Base-by-base conservation (phyloP, 176 grass and related monocot genomes). In the Carex myosuroides region DNA sequence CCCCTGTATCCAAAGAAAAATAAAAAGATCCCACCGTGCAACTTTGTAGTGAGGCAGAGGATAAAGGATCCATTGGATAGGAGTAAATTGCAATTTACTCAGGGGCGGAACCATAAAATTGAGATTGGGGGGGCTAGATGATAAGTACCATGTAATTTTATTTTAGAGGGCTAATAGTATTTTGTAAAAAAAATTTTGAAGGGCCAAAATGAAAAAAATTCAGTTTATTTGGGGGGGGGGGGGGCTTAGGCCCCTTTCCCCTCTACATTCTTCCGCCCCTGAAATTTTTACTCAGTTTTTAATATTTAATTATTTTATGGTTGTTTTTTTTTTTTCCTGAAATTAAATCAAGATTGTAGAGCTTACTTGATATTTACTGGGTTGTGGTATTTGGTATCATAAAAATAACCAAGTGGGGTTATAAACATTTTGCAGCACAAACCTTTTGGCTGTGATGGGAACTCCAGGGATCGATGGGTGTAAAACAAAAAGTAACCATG, bases 391-490 rank as follows among this genome's bases (percentile, higher is more conserved):
- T 71, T 2, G 13, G 22, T 76, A 76, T 32, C 2, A 73, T 50
- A 66, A 14, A 64, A 76, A 76, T 81, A 13, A 82, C 13, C 20
- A 66, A 82, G 37, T 63, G 32, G 7, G 32, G 7, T 13, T n/a
- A 60, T 37, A 42, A 64, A 67, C 64, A 41, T 64, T 52, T 77
- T 88, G 64, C 87, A 98, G 92, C 32, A 98, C 92, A 85, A 98
- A 98, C 89, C 88, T 98, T 67, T 87, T 94, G 73, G 91, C 91
- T 64, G 92, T 98, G 65, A 82, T 98, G 91, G 95, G 95, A 57
- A 94, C 74, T 79, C 86, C 91, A 16, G 91, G 92, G 68, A 86
- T 98, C 35, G 92, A 98, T 78, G 92, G 84, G 16, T 90, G 13
- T 18, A 93, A 85, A 67, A 98, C 95, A 71, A 89, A 78, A 87